A percentile compares a stretch with the other conserved stretches of the same genome.
phyloP scores from a whole-genome alignment of 495 filamentous ascomycete genomes.

The Bacidia rubella region DNA sequence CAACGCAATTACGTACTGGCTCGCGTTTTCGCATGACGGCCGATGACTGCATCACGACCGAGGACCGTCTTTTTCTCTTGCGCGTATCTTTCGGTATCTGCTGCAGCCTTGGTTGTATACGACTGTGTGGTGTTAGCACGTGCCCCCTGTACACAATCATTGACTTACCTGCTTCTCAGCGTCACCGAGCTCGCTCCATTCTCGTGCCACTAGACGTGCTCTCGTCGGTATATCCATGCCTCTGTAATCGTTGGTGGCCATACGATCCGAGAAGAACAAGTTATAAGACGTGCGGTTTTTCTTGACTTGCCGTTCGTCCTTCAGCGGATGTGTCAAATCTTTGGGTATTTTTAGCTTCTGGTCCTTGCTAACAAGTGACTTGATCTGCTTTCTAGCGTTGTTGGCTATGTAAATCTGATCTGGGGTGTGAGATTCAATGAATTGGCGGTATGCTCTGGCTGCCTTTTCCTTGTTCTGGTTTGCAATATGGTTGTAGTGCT shows the following conservation, averaged over 20 bases:
- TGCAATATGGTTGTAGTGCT: slow-evolving; percentile 39
- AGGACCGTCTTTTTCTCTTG: slow-evolving; percentile 20
- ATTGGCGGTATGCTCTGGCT: slow-evolving; percentile 35
- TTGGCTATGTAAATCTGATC: slow-evolving; percentile 50
- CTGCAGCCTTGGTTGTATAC: slow-evolving; percentile 7
- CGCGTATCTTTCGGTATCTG: slow-evolving; percentile 13
- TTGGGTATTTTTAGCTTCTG: background rate
- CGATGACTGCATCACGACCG: slow-evolving; percentile 6
- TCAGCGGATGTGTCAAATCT: slow-evolving; percentile 19
- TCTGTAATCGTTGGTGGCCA: slow-evolving; percentile 33
- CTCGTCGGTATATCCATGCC: slow-evolving; percentile 21
- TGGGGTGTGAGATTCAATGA: slow-evolving; percentile 45
- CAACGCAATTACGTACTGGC: too few relatives aligned
- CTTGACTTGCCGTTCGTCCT: slow-evolving; percentile 49
- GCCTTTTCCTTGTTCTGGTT: slow-evolving; percentile 34
- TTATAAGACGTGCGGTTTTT: slow-evolving; percentile 25
- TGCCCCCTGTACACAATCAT: background rate
- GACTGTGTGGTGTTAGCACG: background rate
- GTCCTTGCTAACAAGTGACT: slow-evolving; percentile 10
- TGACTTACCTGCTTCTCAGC: slow-evolving; percentile 40
- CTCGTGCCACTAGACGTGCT: slow-evolving; percentile 23
- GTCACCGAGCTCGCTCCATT: slow-evolving; percentile 43
- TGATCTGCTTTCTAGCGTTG: slow-evolving; percentile 40
- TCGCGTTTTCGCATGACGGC: background rate
- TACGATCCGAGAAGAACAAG: slow-evolving; percentile 35